A percentile compares a stretch with the other conserved stretches of the same genome.
Conservation (phyloP, 2,329 filamentous ascomycete species). For the Alternaria angustiovoidea region DNA sequence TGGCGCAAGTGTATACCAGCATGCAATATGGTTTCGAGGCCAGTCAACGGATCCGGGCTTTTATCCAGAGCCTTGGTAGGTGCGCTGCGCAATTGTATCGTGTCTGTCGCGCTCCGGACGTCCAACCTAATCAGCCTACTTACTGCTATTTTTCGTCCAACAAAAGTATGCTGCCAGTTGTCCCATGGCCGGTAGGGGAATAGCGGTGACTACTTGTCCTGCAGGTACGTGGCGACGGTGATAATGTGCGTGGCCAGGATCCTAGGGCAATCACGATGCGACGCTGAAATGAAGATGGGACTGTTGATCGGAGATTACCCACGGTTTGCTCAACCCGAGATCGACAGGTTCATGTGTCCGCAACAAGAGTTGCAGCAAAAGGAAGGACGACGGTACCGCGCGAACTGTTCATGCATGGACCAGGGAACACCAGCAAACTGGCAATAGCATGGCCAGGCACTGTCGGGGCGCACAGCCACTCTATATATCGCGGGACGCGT, state of each 20-base stretch:
- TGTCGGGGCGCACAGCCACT: slow-evolving; percentile 2
- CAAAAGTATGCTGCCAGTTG: not conserved
- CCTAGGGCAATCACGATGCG: not conserved
- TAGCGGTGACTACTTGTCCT: slow-evolving; percentile 14
- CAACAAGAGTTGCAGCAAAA: slow-evolving; percentile 6
- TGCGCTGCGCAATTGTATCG: not conserved
- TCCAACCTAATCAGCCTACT: not conserved
- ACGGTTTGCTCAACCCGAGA: not conserved
- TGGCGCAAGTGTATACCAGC: slow-evolving; percentile 1
- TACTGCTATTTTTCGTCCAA: not conserved
- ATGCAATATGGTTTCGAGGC: not conserved
- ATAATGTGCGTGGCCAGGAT: slow-evolving; percentile 2
- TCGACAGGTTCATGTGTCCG: slow-evolving; percentile 2
- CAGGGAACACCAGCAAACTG: not conserved
- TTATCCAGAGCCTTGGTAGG: slow-evolving; percentile 9
- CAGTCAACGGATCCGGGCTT: not conserved
- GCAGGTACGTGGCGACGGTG: slow-evolving; percentile 8
- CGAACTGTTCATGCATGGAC: slow-evolving; percentile 3
- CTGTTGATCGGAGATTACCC: not conserved
- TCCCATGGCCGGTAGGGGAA: not conserved
- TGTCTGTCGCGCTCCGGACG: slow-evolving; percentile 1
- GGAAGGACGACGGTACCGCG: not conserved
- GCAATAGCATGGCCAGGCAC: not conserved
- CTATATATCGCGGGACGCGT: not conserved
- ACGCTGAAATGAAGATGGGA: slow-evolving; percentile 1